Percentiles rank a stretch among this genome's conserved stretches.
phyloP scores from a whole-genome alignment of 352 stramenopile genomes.

The Phytophthora podocarpi region DNA sequence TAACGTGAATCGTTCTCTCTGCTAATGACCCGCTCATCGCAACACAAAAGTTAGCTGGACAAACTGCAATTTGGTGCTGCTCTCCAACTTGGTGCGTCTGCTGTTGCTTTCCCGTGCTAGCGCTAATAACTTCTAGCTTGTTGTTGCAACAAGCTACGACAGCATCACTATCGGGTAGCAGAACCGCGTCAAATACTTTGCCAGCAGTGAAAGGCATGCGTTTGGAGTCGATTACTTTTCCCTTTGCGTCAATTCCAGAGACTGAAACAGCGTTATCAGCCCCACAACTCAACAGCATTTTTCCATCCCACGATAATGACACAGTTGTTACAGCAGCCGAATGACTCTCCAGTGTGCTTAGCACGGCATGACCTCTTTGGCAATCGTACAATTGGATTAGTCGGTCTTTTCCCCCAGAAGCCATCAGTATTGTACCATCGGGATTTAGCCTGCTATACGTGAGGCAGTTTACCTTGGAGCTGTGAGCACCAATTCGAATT shows the following conservation, averaged over 20 bases:
- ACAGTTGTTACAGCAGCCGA: slow-evolving; percentile 68
- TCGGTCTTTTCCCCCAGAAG: slow-evolving; percentile 76
- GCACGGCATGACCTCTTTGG: slow-evolving; percentile 29
- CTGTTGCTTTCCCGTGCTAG: slow-evolving; percentile 67
- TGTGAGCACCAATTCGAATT: slow-evolving; percentile 60
- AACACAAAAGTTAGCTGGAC: slow-evolving; percentile 68
- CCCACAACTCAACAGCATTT: slow-evolving; percentile 65
- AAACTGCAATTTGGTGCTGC: slow-evolving; percentile 72
- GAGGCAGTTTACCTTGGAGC: slow-evolving; percentile 77
- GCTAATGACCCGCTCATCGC: slow-evolving; percentile 82
- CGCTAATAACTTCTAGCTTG: slow-evolving; percentile 72
- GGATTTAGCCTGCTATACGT: slow-evolving; percentile 40
- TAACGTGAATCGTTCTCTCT: slow-evolving; percentile 87
- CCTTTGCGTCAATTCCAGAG: slow-evolving; percentile 45
- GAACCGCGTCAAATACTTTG: slow-evolving; percentile 78
- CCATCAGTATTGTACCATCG: slow-evolving; percentile 48
- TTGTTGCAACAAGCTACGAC: slow-evolving; percentile 82
- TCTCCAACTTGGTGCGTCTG: slow-evolving; percentile 70
- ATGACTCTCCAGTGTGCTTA: slow-evolving; percentile 81
- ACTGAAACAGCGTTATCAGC: slow-evolving; percentile 80
- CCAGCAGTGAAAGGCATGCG: slow-evolving; percentile 56
- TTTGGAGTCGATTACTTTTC: slow-evolving; percentile 51
- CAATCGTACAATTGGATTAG: slow-evolving; percentile 86
- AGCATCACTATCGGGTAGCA: slow-evolving; percentile 75
- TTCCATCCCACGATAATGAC: slow-evolving; percentile 75